Base-by-base conservation (phyloP, 768 basidiomycete species). In the Tricholoma bakamatsutake region DNA sequence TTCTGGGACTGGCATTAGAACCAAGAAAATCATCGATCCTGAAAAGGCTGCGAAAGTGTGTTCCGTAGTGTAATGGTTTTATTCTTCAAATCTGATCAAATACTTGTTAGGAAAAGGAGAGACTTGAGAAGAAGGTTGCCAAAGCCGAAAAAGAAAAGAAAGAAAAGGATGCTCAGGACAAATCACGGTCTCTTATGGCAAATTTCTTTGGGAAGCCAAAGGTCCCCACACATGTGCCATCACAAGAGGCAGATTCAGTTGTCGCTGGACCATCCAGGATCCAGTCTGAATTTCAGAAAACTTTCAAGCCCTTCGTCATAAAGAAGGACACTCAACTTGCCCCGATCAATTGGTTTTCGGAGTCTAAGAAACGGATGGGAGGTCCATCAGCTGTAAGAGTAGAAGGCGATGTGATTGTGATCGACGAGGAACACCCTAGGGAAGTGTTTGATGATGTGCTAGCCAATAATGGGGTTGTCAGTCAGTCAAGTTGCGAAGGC, bases 281-380 rank as follows among this genome's bases (percentile, higher is more conserved):
- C 2, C 73, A 76, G 28, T 80, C 80, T 13, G 88, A 93, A 46
- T 96, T 91, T 61, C 79, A 86, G 53, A 81, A 73, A 61, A 75
- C 77, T 1, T 97, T 97, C 75, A 85, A 81, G 61, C 85, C 91
- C 1, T 96, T 93, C 66, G 75, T 81, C 4, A 61, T 89, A 57
- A 91, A 88, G 74, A 92, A 88, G 64, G 89, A 83, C 57, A 80
- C 82, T 5, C 73, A 76, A 27, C 62, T 94, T 15, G 91, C 92
- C 3, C 88, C 88, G 0, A 63, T 76, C 37, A 94, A 93, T 62
- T 83, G 82, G 76, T 92, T 90, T 69, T 62, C 70, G 54, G 69
- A 61, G 31, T 60, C 70, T 35, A 71, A 67, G 56, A 69, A 62
- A 53, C 60, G 58, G 45, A 67, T 62, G 54, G 61, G 62, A 13